Evolutionary conservation across 1,139 yeast genomes (phyloP), one percentile per base, ranked within the genome.

Genomic region (Pichia inconspicua): DNA sequence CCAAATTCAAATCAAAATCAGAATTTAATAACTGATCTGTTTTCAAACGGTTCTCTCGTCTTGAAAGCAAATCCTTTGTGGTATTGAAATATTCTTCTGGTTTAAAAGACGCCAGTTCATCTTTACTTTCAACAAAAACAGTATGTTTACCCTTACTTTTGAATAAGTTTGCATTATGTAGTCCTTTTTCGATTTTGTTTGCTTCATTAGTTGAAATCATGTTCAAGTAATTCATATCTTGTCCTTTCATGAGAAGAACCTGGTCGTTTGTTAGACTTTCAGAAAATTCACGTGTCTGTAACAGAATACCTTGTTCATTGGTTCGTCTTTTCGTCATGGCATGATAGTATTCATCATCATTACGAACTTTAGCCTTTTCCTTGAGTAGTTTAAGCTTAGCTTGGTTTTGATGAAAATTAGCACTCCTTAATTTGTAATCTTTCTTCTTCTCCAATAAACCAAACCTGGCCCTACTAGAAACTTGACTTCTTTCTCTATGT

Each of bases 271-370:
- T 69, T 51, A 92, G 68, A 37, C 70, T 69, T 55, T 81, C 85
- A 41, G 74, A 77, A 39, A 51, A 42, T 31, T 80, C 89, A 55
- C 95, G 71, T 42, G 85, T 87, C 3, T 82, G 68, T 11, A 85
- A 66, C 45, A 84, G 63, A 14, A 85, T 72, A 1, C 97, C 97
- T 14, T 62, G 57, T 4, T 73, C 71, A 56, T 86, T 95, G 4
- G 95, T 80, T 58, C 73, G 74, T 53, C 74, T 72, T 27, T 74
- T 72, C 41, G 83, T 78, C 97, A 92, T 92, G 22, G 88, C 92
- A 77, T 88, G 96, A 67, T 89, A 88, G 69, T 85, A 92, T 66
- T 92, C 98, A 74, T 92, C 97, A n/a, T 95, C 95, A 64, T 92
- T 92, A 58, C 89, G 77, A 42, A 75, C 74, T 42, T 74, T 71